Evolutionary conservation across 768 basidiomycete species (phyloP).

Genomic region (Rhizopogon vesiculosus): DNA sequence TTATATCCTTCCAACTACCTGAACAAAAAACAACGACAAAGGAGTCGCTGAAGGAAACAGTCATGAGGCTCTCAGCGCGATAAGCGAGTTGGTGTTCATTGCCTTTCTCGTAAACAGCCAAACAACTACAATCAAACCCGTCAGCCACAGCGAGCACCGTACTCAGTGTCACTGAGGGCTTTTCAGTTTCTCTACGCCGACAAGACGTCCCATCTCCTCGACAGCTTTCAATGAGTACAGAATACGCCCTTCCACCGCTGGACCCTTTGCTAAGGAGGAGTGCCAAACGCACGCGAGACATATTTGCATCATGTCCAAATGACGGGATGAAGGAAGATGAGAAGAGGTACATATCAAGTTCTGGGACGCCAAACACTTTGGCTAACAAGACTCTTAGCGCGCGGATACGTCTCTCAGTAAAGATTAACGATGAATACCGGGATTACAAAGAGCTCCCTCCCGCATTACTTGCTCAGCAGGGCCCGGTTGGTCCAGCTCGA

Average conservation of each 20-base stretch:
- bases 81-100: background rate
- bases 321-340: conserved; percentile 63
- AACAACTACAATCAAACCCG: conserved; percentile 16
- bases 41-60: background rate
- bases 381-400: conserved; percentile 35
- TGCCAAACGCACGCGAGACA: conserved; percentile 67
- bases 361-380: background rate
- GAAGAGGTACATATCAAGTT: conserved; percentile 46
- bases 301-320: conserved; percentile 64
- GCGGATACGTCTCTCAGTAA: conserved; percentile 72
- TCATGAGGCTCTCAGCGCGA: background rate
- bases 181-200: background rate
- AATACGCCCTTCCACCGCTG: conserved; percentile 57
- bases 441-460: conserved; percentile 83
- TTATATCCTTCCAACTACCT: background rate
- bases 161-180: background rate
- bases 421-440: conserved; percentile 87
- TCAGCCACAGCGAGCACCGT: background rate
- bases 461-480: conserved; percentile 76
- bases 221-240: conserved; percentile 23
- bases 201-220: background rate
- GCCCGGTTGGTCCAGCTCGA: conserved; percentile 72
- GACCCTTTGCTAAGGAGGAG: conserved; percentile 58
- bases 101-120: conserved; percentile 7
- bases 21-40: background rate